Percentiles rank a stretch among this genome's conserved stretches.
Conservation (phyloP, 768 basidiomycete species). For the Leccinum variicolor region DNA sequence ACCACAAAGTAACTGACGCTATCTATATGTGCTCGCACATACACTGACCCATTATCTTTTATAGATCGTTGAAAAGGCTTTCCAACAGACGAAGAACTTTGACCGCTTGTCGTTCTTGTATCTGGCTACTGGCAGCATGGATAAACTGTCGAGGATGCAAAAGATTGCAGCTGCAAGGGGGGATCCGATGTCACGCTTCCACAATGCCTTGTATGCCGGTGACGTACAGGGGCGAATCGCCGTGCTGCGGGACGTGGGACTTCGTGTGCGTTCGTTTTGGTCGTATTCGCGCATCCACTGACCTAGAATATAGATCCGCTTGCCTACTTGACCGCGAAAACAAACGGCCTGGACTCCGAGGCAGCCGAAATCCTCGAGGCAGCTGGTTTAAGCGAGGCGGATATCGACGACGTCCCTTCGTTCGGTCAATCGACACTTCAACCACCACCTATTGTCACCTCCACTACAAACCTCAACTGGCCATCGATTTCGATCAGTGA, state of each 20-base stretch:
- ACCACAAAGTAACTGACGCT: slow-evolving; percentile 69
- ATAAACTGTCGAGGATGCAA: no score
- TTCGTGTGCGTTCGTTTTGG: slow-evolving; percentile 56
- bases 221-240: no score
- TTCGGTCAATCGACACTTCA: slow-evolving; percentile 68
- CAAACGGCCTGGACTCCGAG: slow-evolving; percentile 88
- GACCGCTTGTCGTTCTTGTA: slow-evolving; percentile 98
- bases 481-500: slow-evolving; percentile 76
- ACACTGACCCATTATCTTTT: neutral
- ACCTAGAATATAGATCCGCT: slow-evolving; percentile 66
- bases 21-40: neutral
- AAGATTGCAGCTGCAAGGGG: no score
- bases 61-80: slow-evolving; percentile 95
- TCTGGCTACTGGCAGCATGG: slow-evolving; percentile 83
- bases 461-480: slow-evolving; percentile 81
- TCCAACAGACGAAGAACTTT: slow-evolving; percentile 97
- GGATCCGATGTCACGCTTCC: no score
- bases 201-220: no score
- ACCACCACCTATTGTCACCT: slow-evolving; percentile 74
- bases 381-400: slow-evolving; percentile 84
- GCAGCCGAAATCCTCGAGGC: slow-evolving; percentile 88
- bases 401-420: slow-evolving; percentile 78
- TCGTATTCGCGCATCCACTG: slow-evolving; percentile 4
- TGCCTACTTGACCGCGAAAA: slow-evolving; percentile 95
- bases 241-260: slow-evolving; percentile 87